Percentiles rank a stretch among this genome's conserved stretches.
phyloP scores from a whole-genome alignment of 306 rosid species.

The Albizia julibrissin region DNA sequence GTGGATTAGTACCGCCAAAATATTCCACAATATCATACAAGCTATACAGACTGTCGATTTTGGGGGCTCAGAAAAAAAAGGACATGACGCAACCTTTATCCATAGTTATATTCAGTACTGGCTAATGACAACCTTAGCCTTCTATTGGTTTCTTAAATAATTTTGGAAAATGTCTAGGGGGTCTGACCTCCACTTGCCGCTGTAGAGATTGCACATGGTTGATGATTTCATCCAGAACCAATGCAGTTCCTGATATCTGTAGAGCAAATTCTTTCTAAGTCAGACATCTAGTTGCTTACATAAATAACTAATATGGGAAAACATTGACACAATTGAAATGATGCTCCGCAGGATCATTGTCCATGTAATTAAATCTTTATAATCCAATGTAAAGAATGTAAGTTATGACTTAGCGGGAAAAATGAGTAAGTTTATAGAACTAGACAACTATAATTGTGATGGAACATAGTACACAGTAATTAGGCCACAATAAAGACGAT shows the following conservation, averaged over 20 bases:
- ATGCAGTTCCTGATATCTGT: slow-evolving; percentile 93
- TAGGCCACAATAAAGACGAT: neutral
- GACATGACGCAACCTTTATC: neutral
- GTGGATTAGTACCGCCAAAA: neutral
- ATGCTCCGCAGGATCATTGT: neutral
- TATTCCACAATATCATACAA: slow-evolving; percentile 8
- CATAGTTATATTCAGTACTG: neutral
- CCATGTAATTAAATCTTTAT: neutral
- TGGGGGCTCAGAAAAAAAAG: neutral
- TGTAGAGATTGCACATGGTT: slow-evolving; percentile 93
- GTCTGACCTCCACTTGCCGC: slow-evolving; percentile 93
- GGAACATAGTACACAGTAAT: neutral
- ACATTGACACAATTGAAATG: slow-evolving; percentile 9
- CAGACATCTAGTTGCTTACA: slow-evolving; percentile 25
- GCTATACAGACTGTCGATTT: slow-evolving; percentile 24
- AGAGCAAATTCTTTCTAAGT: slow-evolving; percentile 35
- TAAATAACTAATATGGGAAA: slow-evolving; percentile 17
- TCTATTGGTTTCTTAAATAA: slow-evolving; percentile 37
- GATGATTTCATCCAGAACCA: slow-evolving; percentile 95
- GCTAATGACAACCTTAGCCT: slow-evolving; percentile 30
- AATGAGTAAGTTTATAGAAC: neutral
- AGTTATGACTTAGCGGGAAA: neutral
- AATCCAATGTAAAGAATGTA: slow-evolving; percentile 10
- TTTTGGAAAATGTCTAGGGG: slow-evolving; percentile 27
- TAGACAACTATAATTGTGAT: slow-evolving; percentile 5